Evolutionary conservation across 768 basidiomycete genomes (phyloP).

Genomic region (Grammothele lineata): DNA sequence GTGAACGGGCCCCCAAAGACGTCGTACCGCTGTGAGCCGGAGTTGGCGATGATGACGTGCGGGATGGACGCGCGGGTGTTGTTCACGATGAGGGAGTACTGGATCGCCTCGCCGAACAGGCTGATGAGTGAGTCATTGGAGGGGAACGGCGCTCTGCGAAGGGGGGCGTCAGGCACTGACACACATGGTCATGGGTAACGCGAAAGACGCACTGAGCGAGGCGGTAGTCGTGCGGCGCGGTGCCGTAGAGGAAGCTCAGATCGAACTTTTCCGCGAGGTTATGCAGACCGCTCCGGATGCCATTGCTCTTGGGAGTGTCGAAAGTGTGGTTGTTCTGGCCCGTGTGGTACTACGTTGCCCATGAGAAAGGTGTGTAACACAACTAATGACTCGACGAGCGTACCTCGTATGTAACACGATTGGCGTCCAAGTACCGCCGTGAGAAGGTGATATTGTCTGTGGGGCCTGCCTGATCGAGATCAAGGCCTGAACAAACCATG

Average conservation of each 20-base stretch:
- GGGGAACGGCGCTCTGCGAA: constrained; percentile 54
- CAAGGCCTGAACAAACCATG: constrained; percentile 45
- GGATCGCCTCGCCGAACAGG: constrained; percentile 54
- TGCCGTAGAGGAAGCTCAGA: constrained; percentile 60
- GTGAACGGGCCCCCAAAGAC: constrained; percentile 69
- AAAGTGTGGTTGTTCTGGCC: constrained; percentile 46
- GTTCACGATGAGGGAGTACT: constrained; percentile 54
- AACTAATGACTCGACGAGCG: neutral
- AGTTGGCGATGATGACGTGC: constrained; percentile 61
- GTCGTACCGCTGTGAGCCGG: constrained; percentile 63
- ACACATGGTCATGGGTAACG: too few species aligned
- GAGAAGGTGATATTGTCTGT: constrained; percentile 54
- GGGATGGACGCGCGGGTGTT: constrained; percentile 58
- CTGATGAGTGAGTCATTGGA: constrained; percentile 58
- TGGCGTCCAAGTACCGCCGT: constrained; percentile 76
- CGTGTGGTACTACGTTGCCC: constrained; percentile 56
- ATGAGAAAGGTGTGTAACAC: neutral
- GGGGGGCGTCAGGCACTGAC: neutral
- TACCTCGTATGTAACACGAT: constrained; percentile 72
- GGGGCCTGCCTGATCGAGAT: constrained; percentile 39
- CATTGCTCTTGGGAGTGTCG: constrained; percentile 51
- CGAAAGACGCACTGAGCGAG: constrained; percentile 41
- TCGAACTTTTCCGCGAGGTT: constrained; percentile 55
- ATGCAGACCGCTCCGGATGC: constrained; percentile 53
- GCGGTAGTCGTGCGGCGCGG: constrained; percentile 73